Percentiles rank a stretch among this genome's conserved stretches.
Evolutionary conservation across 371 early-diverging fungal species (phyloP).

Genomic region (Dentiscutata heterogama): DNA sequence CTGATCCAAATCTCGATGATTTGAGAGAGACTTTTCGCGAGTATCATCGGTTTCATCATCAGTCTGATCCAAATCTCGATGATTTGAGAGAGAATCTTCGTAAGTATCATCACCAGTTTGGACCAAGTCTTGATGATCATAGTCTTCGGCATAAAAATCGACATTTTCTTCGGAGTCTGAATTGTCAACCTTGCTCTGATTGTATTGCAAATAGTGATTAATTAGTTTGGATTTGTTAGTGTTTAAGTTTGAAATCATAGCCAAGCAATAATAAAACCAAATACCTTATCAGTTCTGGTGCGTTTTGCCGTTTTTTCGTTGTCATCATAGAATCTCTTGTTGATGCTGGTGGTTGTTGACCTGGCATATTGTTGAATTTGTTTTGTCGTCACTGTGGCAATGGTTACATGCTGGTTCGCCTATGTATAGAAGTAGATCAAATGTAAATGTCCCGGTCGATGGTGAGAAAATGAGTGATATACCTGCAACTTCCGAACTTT

Average conservation of each 20-base stretch:
- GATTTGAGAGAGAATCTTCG: too few species aligned
- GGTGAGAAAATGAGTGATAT: conserved; percentile 1
- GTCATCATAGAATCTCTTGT: conserved; percentile 21
- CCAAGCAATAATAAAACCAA: conserved; percentile 16
- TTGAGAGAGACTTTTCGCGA: too few species aligned
- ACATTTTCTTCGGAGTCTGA: not conserved
- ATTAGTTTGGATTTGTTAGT: conserved; percentile 27
- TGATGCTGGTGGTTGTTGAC: conserved; percentile 30
- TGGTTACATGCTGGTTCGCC: conserved; percentile 19
- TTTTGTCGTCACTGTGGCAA: conserved; percentile 34
- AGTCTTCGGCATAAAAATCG: conserved; percentile 3
- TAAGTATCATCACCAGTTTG: not conserved
- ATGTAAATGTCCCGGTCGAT: conserved; percentile 13
- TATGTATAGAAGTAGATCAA: conserved; percentile 29
- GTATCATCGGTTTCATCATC: too few species aligned
- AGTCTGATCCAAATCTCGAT: not conserved
- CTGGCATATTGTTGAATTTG: conserved; percentile 40
- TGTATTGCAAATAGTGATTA: conserved; percentile 38
- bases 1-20: not conserved
- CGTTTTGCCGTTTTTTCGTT: conserved; percentile 34
- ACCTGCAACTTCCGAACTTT: conserved; percentile 44
- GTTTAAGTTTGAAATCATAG: conserved; percentile 21
- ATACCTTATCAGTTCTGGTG: conserved; percentile 23
- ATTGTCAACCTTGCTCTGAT: not conserved
- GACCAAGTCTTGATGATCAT: conserved; percentile 5